These are phyloP conservation scores for Sanghuangporus weigelae DNA, from an alignment of 1,284 basidiomycete species.

Conservation along the genomic window DNA sequence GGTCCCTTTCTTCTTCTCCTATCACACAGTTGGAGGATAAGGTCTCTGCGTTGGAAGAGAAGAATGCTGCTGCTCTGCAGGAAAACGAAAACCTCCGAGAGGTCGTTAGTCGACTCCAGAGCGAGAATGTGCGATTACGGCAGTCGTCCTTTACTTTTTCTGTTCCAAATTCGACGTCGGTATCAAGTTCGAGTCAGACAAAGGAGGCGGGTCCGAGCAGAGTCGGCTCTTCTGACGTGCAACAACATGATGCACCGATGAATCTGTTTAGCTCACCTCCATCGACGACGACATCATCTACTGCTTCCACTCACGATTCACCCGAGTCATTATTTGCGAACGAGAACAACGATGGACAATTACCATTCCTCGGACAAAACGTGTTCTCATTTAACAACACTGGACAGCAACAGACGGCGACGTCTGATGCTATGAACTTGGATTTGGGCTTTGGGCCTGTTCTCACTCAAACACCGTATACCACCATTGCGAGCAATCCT, in stretches of 20 bases:
- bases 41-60: conserved; percentile 71
- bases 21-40: conserved; percentile 72
- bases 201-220: conserved; percentile 15
- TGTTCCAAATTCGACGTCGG: conserved; percentile 36
- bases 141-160: conserved; percentile 71
- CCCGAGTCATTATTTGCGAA: conserved; percentile 23
- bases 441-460: conserved; percentile 46
- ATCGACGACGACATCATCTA: conserved; percentile 26
- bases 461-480: conserved; percentile 41
- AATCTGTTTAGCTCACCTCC: conserved; percentile 19
- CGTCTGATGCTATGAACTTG: conserved; percentile 50
- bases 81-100: conserved; percentile 81
- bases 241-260: conserved; percentile 19
- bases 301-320: conserved; percentile 29
- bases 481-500: conserved; percentile 73
- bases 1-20: conserved; percentile 8
- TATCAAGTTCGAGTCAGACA: conserved; percentile 19
- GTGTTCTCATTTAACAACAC: conserved; percentile 56
- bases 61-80: conserved; percentile 56
- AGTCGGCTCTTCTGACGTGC: conserved; percentile 19
- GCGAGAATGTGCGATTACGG: conserved; percentile 71
- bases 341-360: conserved; percentile 53
- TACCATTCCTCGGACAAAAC: conserved; percentile 62
- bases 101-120: conserved; percentile 68
- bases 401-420: conserved; percentile 41